Percentiles rank a stretch among this genome's conserved stretches.
phyloP scores from a whole-genome alignment of 257 asterid species.

The Solanum bulbocastanum region DNA sequence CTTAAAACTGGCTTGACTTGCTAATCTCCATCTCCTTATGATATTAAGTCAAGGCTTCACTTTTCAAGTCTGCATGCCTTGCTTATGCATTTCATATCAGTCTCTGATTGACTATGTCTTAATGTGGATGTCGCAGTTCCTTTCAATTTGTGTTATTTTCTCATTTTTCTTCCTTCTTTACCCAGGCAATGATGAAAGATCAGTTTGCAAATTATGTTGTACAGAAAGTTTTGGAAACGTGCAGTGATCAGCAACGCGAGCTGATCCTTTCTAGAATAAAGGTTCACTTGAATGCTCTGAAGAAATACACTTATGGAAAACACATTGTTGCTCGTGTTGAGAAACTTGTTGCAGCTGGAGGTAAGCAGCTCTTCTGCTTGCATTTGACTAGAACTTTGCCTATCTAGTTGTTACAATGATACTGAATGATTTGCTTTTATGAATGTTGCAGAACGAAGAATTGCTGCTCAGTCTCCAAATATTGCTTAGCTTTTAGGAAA shows the following conservation, averaged over 20 bases:
- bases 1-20: background rate
- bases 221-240: constrained; percentile 40
- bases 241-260: constrained; percentile 39
- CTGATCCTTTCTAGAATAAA: constrained; percentile 32
- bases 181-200: constrained; percentile 38
- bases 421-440: background rate
- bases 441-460: constrained; percentile 44
- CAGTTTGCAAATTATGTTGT: constrained; percentile 44
- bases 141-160: background rate
- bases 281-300: constrained; percentile 35
- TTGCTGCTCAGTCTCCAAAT: constrained; percentile 28
- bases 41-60: background rate
- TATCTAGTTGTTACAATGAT: background rate
- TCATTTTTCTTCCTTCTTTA: background rate
- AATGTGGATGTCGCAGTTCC: background rate
- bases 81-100: background rate
- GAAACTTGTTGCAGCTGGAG: constrained; percentile 46
- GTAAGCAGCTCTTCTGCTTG: constrained; percentile 1
- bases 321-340: constrained; percentile 42
- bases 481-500: constrained; percentile 28
- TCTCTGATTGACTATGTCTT: background rate
- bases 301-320: constrained; percentile 37
- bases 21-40: background rate
- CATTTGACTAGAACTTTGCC: background rate
- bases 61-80: background rate